phyloP scores from a whole-genome alignment of 441 rosid genomes.

The Syzygium syzygioides region DNA sequence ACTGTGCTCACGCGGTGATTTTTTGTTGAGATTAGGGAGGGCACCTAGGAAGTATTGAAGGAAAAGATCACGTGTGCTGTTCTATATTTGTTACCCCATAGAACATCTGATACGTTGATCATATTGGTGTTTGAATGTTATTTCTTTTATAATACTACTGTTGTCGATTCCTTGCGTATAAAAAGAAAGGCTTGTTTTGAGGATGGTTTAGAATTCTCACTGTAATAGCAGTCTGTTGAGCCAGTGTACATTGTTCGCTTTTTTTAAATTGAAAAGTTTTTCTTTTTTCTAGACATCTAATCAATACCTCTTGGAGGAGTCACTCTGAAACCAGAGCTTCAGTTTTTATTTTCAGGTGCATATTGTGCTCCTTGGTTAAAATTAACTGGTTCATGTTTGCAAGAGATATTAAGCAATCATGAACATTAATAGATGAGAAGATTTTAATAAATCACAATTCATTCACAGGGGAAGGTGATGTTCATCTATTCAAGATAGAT shows the following conservation, averaged over 20 bases:
- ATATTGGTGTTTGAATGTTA: neutral
- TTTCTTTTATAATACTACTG: neutral
- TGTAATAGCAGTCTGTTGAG: neutral
- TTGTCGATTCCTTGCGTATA: neutral
- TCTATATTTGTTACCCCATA: neutral
- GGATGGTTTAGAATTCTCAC: neutral
- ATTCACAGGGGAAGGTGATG: neutral
- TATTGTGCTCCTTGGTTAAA: neutral
- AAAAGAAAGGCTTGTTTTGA: neutral
- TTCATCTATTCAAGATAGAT: neutral
- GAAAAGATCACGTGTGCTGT: neutral
- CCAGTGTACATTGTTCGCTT: neutral
- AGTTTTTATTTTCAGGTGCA: neutral
- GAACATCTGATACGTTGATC: neutral
- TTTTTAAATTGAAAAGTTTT: neutral
- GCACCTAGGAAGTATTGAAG: neutral
- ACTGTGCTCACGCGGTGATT: neutral
- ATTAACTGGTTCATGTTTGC: neutral
- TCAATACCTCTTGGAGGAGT: neutral
- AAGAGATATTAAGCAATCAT: neutral
- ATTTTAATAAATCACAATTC: neutral
- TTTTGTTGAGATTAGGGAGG: neutral
- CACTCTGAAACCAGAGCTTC: neutral
- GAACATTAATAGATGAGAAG: neutral
- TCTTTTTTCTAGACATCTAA: neutral